Evolutionary conservation across 2,329 filamentous ascomycete genomes (phyloP), one percentile per base, ranked within the genome.

Genomic region (Talaromyces sp.): DNA sequence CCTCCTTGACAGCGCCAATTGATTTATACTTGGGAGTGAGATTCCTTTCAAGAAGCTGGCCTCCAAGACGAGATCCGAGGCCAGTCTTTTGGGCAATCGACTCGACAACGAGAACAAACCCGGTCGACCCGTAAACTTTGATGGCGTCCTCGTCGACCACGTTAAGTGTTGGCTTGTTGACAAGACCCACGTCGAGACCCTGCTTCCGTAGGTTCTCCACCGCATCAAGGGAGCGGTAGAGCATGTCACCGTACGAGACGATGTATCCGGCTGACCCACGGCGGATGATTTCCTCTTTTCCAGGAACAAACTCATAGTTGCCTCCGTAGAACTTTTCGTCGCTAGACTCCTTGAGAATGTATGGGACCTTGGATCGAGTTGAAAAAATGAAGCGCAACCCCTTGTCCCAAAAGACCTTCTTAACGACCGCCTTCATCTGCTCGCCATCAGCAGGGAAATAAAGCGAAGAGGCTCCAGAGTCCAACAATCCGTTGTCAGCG

Each of bases 401-500:
- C 60, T 73, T 65, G 27, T 73, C 67, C 68, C 71, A 77, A 66
- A 77, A 77, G 36, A 77, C 70, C 63, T 73, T 71, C 39, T 65
- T 66, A 3, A 77, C 72, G 4, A 71, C 67, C 0, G 73, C 73
- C 60, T 73, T 73, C 75, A 77, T 77, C 66, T 77, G 75, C 59
- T 76, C 73, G 13, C 72, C 75, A 39, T 77, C 75, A 17, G 75
- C 75, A 1, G 75, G 75, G 70, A 77, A 77, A 64, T 76, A 77
- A 2, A 77, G 63, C 1, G 70, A 62, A 1, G 73, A 76, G 27
- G 47, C 68, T 60, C 70, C 71, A 25, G 71, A 70, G 59, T 77
- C 75, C 66, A 75, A 72, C 8, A 77, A 65, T 1, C 73, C 75
- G 55, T 77, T 77, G 33, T 77, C 75, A 4, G 75, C 74, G 60